A percentile compares a stretch with the other conserved stretches of the same genome.
These are phyloP conservation scores for Alloteropsis angusta DNA, from an alignment of 202 grass and related monocot genomes.

Conservation along the genomic window DNA sequence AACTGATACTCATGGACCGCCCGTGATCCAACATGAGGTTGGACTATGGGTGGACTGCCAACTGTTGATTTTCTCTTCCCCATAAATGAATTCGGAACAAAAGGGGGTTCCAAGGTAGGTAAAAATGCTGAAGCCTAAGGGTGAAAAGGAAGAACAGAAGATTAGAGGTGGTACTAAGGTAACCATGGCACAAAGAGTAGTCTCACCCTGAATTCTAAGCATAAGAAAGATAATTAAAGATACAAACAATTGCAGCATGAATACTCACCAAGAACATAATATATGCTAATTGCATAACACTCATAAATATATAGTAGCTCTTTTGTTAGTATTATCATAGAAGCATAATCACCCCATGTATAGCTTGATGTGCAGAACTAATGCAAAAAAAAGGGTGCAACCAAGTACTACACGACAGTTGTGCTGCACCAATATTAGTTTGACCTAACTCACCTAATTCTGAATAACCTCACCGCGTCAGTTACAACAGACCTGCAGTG, in stretches of 20 bases:
- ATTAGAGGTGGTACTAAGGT: background rate
- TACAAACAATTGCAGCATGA: background rate
- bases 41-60: slow-evolving; percentile 45
- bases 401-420: background rate
- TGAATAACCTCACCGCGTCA: background rate
- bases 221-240: background rate
- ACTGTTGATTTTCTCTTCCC: slow-evolving; percentile 56
- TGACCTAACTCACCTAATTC: background rate
- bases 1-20: slow-evolving; percentile 91
- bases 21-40: slow-evolving; percentile 42
- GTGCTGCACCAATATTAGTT: background rate
- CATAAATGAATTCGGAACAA: slow-evolving; percentile 42
- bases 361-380: slow-evolving; percentile 10
- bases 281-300: background rate
- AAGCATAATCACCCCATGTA: background rate
- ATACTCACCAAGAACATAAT: background rate
- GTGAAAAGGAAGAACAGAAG: slow-evolving; percentile 4
- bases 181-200: background rate
- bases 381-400: background rate
- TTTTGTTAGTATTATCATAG: background rate
- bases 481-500: background rate
- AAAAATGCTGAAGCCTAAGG: slow-evolving; percentile 67
- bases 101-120: slow-evolving; percentile 60
- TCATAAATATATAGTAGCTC: background rate
- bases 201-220: background rate